phyloP scores from a whole-genome alignment of 441 rosid genomes.

The Arabidopsis hybrid region DNA sequence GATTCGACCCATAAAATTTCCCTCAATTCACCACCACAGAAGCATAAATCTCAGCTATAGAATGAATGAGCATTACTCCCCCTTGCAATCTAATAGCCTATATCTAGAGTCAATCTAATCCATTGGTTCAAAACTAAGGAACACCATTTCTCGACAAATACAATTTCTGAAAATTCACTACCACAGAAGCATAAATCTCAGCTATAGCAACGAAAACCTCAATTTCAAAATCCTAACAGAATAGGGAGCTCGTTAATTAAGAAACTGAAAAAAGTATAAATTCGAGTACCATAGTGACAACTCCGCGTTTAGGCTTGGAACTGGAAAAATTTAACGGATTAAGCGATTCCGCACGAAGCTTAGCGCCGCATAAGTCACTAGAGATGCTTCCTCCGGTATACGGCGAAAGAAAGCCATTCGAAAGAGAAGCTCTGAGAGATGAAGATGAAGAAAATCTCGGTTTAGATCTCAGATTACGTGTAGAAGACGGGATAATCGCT shows the following conservation, averaged over 20 bases:
- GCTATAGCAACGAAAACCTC: conserved; percentile 2
- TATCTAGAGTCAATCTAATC: conserved; percentile 5
- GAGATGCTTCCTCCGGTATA: conserved; percentile 54
- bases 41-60: neutral
- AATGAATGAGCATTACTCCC: neutral
- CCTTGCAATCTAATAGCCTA: too few relatives aligned
- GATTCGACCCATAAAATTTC: neutral
- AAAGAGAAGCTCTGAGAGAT: conserved; percentile 53
- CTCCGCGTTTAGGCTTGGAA: conserved; percentile 70
- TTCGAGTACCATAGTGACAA: conserved; percentile 68
- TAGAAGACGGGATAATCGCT: conserved; percentile 47
- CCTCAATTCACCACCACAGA: neutral
- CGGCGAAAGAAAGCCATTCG: conserved; percentile 55
- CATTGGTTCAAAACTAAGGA: conserved; percentile 11
- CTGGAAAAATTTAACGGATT: conserved; percentile 55
- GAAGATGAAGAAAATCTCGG: conserved; percentile 41
- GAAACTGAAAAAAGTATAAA: conserved; percentile 17
- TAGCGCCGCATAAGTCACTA: conserved; percentile 61
- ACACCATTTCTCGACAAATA: neutral
- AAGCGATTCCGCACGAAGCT: conserved; percentile 58
- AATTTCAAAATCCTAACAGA: conserved; percentile 18
- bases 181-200: neutral
- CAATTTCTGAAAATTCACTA: neutral
- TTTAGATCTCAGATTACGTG: conserved; percentile 39
- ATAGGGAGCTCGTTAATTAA: neutral